Conservation (phyloP, 176 grass and related monocot genomes). For the Tillandsia fasciculata region DNA sequence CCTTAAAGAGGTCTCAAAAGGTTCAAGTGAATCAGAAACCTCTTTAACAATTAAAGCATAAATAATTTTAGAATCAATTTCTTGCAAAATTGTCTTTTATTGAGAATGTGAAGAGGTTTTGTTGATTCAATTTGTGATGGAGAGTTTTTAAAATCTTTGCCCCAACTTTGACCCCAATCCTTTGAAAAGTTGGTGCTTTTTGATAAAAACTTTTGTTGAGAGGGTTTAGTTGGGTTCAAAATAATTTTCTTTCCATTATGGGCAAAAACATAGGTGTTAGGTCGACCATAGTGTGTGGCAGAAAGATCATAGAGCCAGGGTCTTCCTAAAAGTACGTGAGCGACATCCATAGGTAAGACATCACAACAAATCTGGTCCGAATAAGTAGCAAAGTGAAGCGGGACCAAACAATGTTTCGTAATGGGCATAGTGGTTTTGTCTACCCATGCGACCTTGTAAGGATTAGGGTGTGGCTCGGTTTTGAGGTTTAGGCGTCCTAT, state of each 20-base stretch:
- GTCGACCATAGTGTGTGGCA: background rate
- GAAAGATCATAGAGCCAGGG: background rate
- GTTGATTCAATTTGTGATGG: background rate
- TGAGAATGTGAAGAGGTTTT: background rate
- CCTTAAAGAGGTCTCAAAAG: background rate
- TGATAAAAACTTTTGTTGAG: background rate
- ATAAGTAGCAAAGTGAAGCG: background rate
- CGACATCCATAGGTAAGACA: background rate
- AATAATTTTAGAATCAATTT: background rate
- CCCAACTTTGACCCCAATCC: background rate
- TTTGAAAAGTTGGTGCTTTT: background rate
- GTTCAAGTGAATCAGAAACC: background rate
- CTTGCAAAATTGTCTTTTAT: background rate
- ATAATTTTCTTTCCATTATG: background rate
- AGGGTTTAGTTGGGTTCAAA: background rate
- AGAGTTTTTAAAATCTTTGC: background rate
- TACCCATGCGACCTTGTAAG: background rate
- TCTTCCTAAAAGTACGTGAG: background rate
- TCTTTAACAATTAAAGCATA: background rate
- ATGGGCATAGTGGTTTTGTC: background rate
- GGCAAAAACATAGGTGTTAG: background rate
- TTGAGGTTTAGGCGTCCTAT: too few relatives aligned
- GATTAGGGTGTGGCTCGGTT: background rate
- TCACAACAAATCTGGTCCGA: background rate
- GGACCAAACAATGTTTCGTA: background rate